phyloP scores from a whole-genome alignment of 2,329 filamentous ascomycete species.

The Myotisia sp. region DNA sequence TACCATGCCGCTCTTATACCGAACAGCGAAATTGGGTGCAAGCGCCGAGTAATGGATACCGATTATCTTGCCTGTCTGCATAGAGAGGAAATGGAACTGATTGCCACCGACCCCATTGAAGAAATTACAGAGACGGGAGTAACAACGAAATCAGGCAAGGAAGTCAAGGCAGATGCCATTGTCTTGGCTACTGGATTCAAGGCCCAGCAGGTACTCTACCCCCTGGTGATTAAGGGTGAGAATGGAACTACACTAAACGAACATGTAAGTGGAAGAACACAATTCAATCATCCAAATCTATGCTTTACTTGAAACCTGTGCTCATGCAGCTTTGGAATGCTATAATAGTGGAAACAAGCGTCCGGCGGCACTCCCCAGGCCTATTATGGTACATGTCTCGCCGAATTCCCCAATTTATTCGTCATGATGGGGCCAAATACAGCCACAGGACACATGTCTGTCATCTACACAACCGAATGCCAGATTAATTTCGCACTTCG shows the following conservation, averaged over 20 bases:
- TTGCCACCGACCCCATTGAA: constrained; percentile 28
- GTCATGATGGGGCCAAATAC: constrained; percentile 34
- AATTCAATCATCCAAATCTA: neutral
- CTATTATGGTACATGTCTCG: constrained; percentile 38
- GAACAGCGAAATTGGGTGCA: constrained; percentile 34
- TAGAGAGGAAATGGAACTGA: constrained; percentile 29
- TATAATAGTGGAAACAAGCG: constrained; percentile 28
- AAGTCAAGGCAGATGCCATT: constrained; percentile 33
- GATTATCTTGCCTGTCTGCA: constrained; percentile 34
- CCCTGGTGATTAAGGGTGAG: constrained; percentile 34
- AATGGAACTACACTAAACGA: constrained; percentile 22
- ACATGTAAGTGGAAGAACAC: constrained; percentile 20
- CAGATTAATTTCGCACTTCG: constrained; percentile 37
- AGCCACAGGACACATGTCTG: constrained; percentile 36
- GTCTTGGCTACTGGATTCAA: constrained; percentile 38
- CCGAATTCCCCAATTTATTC: constrained; percentile 36
- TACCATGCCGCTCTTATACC: constrained; percentile 34
- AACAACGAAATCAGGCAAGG: constrained; percentile 24
- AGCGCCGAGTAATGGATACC: constrained; percentile 35
- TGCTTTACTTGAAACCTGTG: neutral
- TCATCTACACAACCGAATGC: constrained; percentile 39
- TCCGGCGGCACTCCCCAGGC: constrained; percentile 27
- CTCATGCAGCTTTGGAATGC: neutral
- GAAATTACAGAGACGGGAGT: constrained; percentile 28
- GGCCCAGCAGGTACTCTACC: constrained; percentile 34